These are phyloP conservation scores for Luffa acutangula DNA, from an alignment of 306 rosid genomes.

Conservation along the genomic window DNA sequence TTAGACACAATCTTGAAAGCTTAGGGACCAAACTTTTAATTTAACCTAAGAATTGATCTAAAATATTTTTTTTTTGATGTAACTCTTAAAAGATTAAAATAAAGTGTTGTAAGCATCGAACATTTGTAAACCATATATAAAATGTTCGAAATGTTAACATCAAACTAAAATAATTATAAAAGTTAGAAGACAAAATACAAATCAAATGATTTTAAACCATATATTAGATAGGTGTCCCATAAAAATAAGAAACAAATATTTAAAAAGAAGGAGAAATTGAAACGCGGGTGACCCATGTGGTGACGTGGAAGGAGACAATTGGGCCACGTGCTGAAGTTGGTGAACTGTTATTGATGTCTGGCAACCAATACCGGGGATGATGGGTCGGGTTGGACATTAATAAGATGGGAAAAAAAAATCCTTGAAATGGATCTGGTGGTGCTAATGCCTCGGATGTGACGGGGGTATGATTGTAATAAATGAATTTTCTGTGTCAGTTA, in stretches of 20 bases:
- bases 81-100: not conserved
- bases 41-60: no score
- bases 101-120: not conserved
- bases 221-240: not conserved
- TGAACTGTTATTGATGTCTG: not conserved
- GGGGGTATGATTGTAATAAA: slow-evolving; percentile 5
- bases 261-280: not conserved
- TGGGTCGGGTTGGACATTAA: not conserved
- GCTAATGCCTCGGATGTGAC: not conserved
- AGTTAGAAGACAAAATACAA: not conserved
- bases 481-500: not conserved
- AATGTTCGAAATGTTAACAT: not conserved
- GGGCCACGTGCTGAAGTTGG: not conserved
- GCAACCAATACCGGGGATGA: not conserved
- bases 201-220: not conserved
- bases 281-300: not conserved
- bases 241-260: not conserved
- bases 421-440: not conserved
- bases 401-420: not conserved
- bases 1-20: no score
- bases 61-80: no score
- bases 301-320: not conserved
- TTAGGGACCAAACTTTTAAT: no score
- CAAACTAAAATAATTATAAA: not conserved
- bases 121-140: not conserved